Conservation (phyloP, 2,329 filamentous ascomycete species). For the Endoconidiophora polonica region DNA sequence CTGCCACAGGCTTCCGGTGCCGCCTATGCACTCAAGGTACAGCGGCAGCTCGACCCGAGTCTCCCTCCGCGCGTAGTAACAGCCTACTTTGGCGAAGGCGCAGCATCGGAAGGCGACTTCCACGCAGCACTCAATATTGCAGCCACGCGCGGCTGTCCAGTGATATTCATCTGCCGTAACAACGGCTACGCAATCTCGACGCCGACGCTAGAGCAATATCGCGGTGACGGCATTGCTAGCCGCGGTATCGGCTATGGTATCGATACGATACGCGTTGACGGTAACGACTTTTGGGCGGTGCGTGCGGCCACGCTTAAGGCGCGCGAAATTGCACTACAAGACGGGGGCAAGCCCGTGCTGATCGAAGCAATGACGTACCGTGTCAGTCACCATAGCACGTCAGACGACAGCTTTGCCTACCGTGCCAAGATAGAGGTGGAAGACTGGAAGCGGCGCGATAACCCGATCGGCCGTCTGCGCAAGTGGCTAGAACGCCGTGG, state of each 20-base stretch:
- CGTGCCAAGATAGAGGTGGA: constrained; percentile 85
- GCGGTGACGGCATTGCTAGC: constrained; percentile 78
- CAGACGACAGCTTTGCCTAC: constrained; percentile 93
- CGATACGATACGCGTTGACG: constrained; percentile 78
- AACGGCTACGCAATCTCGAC: constrained; percentile 88
- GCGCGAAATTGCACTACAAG: constrained; percentile 57
- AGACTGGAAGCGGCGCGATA: constrained; percentile 83
- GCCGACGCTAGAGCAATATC: constrained; percentile 77
- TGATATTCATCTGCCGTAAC: constrained; percentile 81
- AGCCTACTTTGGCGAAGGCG: constrained; percentile 83
- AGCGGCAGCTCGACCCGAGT: constrained; percentile 54
- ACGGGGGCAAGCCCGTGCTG: constrained; percentile 67
- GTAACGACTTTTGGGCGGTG: constrained; percentile 88
- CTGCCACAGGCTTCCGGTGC: constrained; percentile 78
- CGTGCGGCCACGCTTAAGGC: constrained; percentile 65
- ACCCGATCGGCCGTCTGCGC: constrained; percentile 66
- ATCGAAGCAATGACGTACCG: constrained; percentile 97
- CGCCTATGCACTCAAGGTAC: constrained; percentile 74
- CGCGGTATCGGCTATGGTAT: constrained; percentile 85
- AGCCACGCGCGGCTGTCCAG: constrained; percentile 71
- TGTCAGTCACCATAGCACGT: constrained; percentile 94
- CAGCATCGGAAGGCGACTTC: constrained; percentile 81
- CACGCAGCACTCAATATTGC: constrained; percentile 84
- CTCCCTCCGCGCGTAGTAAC: constrained; percentile 52
- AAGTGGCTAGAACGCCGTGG: constrained; percentile 80